Evolutionary conservation across 257 asterid species (phyloP).

Genomic region (Solanum chilense): DNA sequence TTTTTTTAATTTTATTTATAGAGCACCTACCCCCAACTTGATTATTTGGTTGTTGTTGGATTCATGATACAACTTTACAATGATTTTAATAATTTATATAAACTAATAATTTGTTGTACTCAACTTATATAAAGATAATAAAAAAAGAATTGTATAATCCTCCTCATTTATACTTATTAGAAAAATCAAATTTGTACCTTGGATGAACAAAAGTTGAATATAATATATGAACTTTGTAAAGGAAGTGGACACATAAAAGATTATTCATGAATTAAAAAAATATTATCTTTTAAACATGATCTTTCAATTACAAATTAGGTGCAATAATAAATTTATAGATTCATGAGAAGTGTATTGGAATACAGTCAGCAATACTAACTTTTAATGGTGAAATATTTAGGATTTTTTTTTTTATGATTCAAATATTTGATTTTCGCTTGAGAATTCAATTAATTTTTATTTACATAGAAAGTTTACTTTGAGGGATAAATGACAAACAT

Average conservation of each 20-base stretch:
- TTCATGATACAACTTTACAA: background rate
- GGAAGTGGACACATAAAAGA: background rate
- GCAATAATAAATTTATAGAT: background rate
- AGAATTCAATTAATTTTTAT: fast-evolving
- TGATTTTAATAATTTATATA: background rate
- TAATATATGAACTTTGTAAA: background rate
- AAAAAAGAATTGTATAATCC: background rate
- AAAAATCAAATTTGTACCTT: background rate
- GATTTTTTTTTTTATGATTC: fast-evolving
- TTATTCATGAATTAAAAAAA: background rate
- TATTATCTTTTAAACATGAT: background rate
- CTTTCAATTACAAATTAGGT: background rate
- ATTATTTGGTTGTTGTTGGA: background rate
- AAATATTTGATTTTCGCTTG: fast-evolving
- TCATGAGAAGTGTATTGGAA: background rate
- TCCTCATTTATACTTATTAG: background rate
- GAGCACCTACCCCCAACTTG: background rate
- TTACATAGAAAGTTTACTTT: background rate
- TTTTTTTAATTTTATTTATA: background rate
- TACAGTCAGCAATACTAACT: background rate
- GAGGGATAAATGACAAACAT: background rate
- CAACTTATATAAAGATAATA: background rate
- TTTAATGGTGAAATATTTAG: background rate
- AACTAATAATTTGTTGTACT: background rate
- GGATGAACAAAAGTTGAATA: background rate